Conservation (phyloP, 2,329 filamentous ascomycete species). For the Diaporthe longicolla region DNA sequence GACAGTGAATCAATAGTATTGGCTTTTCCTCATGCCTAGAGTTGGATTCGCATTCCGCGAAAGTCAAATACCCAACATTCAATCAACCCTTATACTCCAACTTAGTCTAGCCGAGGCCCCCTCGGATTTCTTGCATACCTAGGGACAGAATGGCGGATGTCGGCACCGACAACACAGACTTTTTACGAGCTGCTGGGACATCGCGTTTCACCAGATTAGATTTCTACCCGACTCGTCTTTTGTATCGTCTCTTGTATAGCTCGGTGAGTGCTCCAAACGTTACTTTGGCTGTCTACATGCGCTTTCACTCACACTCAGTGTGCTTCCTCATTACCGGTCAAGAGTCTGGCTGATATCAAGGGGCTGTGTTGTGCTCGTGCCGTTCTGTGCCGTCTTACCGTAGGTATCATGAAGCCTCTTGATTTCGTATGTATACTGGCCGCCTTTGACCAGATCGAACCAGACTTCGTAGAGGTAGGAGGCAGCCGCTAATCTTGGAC, state of each 20-base stretch:
- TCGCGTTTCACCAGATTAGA: not conserved
- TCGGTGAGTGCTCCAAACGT: not conserved
- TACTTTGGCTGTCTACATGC: not conserved
- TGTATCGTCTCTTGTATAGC: not conserved
- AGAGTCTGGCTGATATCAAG: not conserved
- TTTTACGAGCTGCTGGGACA: not conserved
- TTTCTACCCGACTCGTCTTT: too few species aligned
- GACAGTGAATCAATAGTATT: not conserved
- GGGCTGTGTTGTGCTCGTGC: not conserved
- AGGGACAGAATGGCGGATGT: not conserved
- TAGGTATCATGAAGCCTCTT: slow-evolving; percentile 55
- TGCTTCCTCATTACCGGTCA: not conserved
- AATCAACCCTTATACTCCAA: not conserved
- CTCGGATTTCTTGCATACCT: too few species aligned
- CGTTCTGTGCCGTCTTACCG: slow-evolving; percentile 45
- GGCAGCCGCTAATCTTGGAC: slow-evolving; percentile 54
- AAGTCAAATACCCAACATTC: not conserved
- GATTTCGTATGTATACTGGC: slow-evolving; percentile 54
- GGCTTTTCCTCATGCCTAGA: not conserved
- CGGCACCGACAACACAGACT: not conserved
- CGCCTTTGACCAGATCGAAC: slow-evolving; percentile 54
- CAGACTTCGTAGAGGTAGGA: slow-evolving; percentile 56
- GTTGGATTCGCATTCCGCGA: not conserved
- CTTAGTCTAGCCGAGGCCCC: not conserved
- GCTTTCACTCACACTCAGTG: not conserved